These are phyloP conservation scores for Spiromastix sp. DNA, from an alignment of 2,329 filamentous ascomycete species.

Conservation along the genomic window DNA sequence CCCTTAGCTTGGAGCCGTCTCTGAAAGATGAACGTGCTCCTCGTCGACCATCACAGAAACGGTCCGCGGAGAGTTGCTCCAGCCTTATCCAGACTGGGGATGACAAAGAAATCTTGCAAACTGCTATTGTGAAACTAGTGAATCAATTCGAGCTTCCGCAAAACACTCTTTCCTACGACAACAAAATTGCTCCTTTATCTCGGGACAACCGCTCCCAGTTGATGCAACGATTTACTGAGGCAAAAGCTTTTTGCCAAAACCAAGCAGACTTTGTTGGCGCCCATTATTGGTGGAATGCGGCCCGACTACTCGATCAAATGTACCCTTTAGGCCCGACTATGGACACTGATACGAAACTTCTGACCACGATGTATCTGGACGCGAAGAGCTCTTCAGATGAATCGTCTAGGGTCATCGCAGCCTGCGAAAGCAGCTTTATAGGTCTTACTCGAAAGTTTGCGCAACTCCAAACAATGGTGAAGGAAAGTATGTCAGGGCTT, in stretches of 20 bases:
- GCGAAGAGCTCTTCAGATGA: constrained; percentile 23
- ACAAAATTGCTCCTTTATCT: constrained; percentile 4
- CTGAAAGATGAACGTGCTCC: constrained; percentile 54
- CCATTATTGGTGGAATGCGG: constrained; percentile 74
- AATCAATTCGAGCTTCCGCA: constrained; percentile 74
- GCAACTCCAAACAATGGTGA: constrained; percentile 62
- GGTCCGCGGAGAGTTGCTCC: constrained; percentile 38
- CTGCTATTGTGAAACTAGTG: constrained; percentile 69
- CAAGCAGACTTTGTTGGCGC: constrained; percentile 75
- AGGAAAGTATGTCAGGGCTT: constrained; percentile 63
- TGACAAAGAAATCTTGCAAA: constrained; percentile 70
- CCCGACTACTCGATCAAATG: constrained; percentile 57
- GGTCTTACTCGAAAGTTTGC: constrained; percentile 77
- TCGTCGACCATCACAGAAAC: constrained; percentile 44
- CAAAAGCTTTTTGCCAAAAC: constrained; percentile 64
- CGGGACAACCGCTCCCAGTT: constrained; percentile 16
- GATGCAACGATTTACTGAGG: constrained; percentile 45
- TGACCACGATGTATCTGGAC: constrained; percentile 60
- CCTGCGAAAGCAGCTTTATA: constrained; percentile 45
- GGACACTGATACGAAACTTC: constrained; percentile 60
- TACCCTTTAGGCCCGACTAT: constrained; percentile 44
- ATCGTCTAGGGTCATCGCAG: constrained; percentile 23
- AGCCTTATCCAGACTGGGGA: constrained; percentile 44
- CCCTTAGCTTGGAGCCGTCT: constrained; percentile 54
- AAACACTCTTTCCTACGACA: constrained; percentile 18